Percentiles rank a stretch among this genome's conserved stretches.
phyloP scores from a whole-genome alignment of 768 basidiomycete genomes.

The Tulasnella sp. region DNA sequence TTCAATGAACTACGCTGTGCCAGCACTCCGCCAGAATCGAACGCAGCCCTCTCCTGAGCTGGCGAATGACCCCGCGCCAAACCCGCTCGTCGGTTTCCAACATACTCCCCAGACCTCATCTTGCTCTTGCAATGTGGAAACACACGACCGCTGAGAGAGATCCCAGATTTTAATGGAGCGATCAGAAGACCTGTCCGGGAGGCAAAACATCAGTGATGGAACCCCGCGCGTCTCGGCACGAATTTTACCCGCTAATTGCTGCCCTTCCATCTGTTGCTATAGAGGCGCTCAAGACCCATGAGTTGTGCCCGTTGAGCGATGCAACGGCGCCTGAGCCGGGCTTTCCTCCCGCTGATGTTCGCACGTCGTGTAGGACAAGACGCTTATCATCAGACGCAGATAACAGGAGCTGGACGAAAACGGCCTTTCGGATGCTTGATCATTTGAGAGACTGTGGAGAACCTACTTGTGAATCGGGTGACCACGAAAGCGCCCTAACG shows the following conservation, averaged over 20 bases:
- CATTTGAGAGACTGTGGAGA: background rate
- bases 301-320: constrained; percentile 79
- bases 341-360: constrained; percentile 52
- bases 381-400: constrained; percentile 93
- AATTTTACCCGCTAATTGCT: constrained; percentile 68
- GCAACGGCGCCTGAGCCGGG: constrained; percentile 75
- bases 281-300: constrained; percentile 83
- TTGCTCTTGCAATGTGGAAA: constrained; percentile 71
- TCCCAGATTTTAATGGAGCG: constrained; percentile 88
- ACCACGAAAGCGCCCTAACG: constrained; percentile 85
- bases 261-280: constrained; percentile 77
- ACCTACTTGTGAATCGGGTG: constrained; percentile 74
- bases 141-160: constrained; percentile 63
- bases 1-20: constrained; percentile 12
- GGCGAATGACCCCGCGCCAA: constrained; percentile 62
- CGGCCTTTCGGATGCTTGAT: background rate
- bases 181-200: constrained; percentile 63
- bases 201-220: background rate
- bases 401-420: constrained; percentile 60
- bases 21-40: constrained; percentile 64
- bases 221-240: background rate
- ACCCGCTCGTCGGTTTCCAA: constrained; percentile 59
- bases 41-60: constrained; percentile 71
- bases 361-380: constrained; percentile 84
- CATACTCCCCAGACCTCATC: constrained; percentile 82